A percentile compares a stretch with the other conserved stretches of the same genome.
Conservation (phyloP, 352 stramenopile species). For the Pythium rhizo-oryzae region DNA sequence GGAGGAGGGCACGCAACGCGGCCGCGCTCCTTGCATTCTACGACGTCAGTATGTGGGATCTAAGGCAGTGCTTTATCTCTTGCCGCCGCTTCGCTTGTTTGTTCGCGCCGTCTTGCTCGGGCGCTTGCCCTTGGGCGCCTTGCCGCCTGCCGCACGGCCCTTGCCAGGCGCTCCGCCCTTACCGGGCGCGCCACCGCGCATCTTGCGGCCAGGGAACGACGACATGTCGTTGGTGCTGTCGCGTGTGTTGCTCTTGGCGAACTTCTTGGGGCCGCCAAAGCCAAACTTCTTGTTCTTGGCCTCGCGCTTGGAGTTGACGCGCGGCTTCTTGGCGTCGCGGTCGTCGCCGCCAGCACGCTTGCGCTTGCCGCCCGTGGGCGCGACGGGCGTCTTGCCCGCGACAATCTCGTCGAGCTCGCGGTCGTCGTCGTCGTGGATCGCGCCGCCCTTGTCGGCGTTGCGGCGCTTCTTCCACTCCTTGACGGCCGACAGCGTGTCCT, state of each 20-base stretch:
- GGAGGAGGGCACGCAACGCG: neutral
- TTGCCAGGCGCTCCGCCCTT: conserved; percentile 11
- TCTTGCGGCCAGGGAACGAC: conserved; percentile 49
- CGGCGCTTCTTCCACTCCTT: conserved; percentile 91
- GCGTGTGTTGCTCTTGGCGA: conserved; percentile 79
- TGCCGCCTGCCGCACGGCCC: conserved; percentile 19
- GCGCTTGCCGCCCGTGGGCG: conserved; percentile 42
- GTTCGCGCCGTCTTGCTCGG: conserved; percentile 31
- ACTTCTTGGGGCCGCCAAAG: conserved; percentile 80
- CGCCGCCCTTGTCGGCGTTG: conserved; percentile 69
- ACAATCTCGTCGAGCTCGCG: conserved; percentile 69
- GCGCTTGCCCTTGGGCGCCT: conserved; percentile 33
- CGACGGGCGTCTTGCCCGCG: conserved; percentile 53
- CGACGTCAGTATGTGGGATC: neutral
- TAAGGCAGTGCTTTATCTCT: conserved; percentile 24
- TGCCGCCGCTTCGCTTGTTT: conserved; percentile 28
- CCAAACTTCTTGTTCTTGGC: conserved; percentile 84
- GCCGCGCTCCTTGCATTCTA: neutral
- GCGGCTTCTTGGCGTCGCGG: conserved; percentile 60
- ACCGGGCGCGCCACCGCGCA: conserved; percentile 9
- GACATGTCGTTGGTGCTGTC: conserved; percentile 85
- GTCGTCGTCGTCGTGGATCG: conserved; percentile 64
- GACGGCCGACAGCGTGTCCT: conserved; percentile 85
- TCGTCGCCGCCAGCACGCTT: conserved; percentile 36
- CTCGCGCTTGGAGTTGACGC: conserved; percentile 69